Conservation (phyloP, 2,329 filamentous ascomycete genomes). For the Cercospora berteroae region DNA sequence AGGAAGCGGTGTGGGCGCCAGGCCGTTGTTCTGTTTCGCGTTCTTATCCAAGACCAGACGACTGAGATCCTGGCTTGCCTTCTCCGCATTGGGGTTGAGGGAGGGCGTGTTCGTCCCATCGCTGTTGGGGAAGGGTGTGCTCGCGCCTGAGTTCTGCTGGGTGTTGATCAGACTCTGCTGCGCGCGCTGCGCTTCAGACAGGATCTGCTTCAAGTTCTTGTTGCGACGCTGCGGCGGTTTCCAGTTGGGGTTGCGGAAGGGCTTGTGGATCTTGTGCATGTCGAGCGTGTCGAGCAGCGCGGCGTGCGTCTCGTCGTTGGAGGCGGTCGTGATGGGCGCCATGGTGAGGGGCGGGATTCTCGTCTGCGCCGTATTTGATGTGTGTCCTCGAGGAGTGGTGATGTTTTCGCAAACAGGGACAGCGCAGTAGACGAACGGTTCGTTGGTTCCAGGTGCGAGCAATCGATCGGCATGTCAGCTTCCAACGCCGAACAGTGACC, state of each 20-base stretch:
- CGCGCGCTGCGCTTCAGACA: conserved; percentile 81
- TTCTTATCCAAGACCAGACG: conserved; percentile 87
- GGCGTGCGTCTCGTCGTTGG: conserved; percentile 76
- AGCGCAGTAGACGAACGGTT: not conserved
- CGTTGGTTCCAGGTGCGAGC: not conserved
- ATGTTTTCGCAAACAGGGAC: not conserved
- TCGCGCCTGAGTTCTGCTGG: conserved; percentile 70
- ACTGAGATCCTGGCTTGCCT: conserved; percentile 80
- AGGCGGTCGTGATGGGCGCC: conserved; percentile 64
- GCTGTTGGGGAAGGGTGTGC: conserved; percentile 54
- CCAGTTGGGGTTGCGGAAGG: conserved; percentile 88
- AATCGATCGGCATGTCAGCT: not conserved
- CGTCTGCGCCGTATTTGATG: not conserved
- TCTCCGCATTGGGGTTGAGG: conserved; percentile 80
- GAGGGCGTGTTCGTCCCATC: conserved; percentile 49
- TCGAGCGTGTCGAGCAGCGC: conserved; percentile 87
- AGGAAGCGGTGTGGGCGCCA: conserved; percentile 18
- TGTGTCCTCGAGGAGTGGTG: not conserved
- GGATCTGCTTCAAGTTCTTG: conserved; percentile 97
- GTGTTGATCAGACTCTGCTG: conserved; percentile 87
- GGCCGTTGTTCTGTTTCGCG: conserved; percentile 39
- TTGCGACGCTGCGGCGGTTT: conserved; percentile 92
- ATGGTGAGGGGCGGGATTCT: conserved; percentile 37
- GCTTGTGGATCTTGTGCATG: conserved; percentile 79
- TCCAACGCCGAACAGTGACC: conserved; percentile 11